Evolutionary conservation across 208 protist genomes (phyloP), one percentile per base, ranked within the genome.

Genomic region (Herpetomonas tarakana): DNA sequence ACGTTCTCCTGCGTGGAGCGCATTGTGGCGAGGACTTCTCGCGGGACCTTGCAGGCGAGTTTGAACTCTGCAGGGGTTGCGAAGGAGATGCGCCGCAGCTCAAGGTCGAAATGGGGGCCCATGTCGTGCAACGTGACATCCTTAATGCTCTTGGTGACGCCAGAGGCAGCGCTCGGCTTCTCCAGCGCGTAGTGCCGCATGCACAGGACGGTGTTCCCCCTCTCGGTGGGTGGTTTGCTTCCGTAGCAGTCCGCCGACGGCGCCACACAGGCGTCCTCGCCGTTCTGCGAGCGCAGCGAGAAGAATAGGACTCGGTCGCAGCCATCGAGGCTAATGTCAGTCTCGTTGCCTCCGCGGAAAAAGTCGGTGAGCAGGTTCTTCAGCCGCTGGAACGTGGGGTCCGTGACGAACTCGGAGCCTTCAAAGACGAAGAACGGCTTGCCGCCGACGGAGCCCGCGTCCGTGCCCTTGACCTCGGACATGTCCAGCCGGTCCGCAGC

Each of bases 341-440:
- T 30, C 21, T 88, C 83, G 52, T 73, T 78, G 45, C 72, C 68
- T 21, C 91, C 91, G 30, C 86, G 78, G 60, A 96, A 96, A 57
- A 86, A 89, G 67, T 96, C 91, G 24, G 90, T 59, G 21, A 96
- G 64, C 9, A 96, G 64, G 54, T 81, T 96, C 57, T 93, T 88
- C 1, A 96, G 62, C 0, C 91, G 78, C 25, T 82, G 24, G 28
- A 94, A 92, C 3, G 70, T 66, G 6, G 84, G 86, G 35, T 94
- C 78, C 16, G 74, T 70, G 3, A 31, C 62, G 58, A 94, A 94
- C 60, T 94, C 78, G 52, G 69, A 78, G 28, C 90, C 90, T 30
- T 93, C 81, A 71, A 96, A 96, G 7, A 93, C 76, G 62, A 96
- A 86, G 45, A 93, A 86, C 0, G 91, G 88, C 58, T 91, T 90